These are phyloP conservation scores for Alternaria brassicae DNA, from an alignment of 2,329 filamentous ascomycete species.

Conservation along the genomic window DNA sequence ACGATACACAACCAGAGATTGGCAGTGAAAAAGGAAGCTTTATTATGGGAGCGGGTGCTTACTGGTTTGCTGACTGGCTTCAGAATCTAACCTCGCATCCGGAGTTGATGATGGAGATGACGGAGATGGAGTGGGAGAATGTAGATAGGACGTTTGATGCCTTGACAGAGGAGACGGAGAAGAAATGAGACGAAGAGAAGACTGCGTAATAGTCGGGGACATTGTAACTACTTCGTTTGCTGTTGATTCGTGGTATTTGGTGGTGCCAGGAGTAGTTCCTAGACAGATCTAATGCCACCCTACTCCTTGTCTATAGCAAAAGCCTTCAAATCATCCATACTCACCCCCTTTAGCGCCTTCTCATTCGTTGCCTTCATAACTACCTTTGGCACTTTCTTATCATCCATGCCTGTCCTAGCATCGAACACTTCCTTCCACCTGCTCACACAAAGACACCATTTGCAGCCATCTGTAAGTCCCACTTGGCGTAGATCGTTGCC, in stretches of 20 bases:
- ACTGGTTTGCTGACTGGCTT: neutral
- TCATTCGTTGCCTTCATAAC: slow-evolving; percentile 62
- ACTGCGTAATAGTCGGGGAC: neutral
- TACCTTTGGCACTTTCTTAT: slow-evolving; percentile 57
- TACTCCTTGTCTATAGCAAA: slow-evolving; percentile 55
- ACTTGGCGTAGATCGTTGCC: slow-evolving; percentile 65
- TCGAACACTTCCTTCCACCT: slow-evolving; percentile 68
- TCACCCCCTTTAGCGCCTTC: slow-evolving; percentile 58
- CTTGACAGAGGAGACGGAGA: neutral
- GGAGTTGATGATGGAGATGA: neutral
- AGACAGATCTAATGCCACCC: neutral
- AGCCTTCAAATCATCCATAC: slow-evolving; percentile 58
- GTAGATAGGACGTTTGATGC: neutral
- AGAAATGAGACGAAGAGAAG: neutral
- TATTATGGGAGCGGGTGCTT: neutral
- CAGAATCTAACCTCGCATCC: neutral
- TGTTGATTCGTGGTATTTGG: neutral
- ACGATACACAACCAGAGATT: neutral
- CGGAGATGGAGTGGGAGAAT: neutral
- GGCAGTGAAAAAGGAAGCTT: neutral
- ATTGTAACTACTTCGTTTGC: no score
- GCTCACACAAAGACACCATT: slow-evolving; percentile 68
- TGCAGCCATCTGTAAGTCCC: slow-evolving; percentile 65
- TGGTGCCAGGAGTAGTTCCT: no score
- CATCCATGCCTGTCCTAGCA: slow-evolving; percentile 58